These are phyloP conservation scores for Chlorella sorokiniana DNA, from an alignment of 139 green algal species.

Conservation along the genomic window DNA sequence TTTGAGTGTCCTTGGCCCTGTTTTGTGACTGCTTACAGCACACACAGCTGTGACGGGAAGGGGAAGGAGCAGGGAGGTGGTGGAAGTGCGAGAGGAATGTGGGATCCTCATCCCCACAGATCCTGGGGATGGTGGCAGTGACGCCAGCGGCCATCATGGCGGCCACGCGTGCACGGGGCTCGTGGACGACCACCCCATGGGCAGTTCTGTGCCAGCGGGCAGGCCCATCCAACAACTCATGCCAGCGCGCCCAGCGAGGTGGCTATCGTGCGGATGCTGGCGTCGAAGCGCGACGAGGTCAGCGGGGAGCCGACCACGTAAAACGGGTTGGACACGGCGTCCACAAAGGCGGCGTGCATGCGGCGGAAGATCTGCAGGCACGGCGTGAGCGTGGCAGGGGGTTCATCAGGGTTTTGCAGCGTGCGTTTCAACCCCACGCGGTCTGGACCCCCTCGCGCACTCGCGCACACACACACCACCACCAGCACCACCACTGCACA, in stretches of 20 bases:
- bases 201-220: not conserved
- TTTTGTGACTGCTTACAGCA: not conserved
- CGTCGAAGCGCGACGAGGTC: constrained; percentile 43
- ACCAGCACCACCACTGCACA: constrained; percentile 23
- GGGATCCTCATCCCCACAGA: no score
- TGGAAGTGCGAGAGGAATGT: no score
- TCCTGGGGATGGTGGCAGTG: no score
- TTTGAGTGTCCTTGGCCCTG: not conserved
- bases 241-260: not conserved
- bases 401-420: not conserved
- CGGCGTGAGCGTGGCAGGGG: not conserved
- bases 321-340: constrained; percentile 87
- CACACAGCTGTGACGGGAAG: no score
- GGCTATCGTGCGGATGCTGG: constrained; percentile 43
- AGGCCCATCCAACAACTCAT: not conserved
- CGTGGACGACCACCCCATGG: not conserved
- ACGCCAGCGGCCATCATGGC: no score
- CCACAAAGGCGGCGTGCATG: constrained; percentile 78
- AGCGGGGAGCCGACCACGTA: constrained; percentile 54
- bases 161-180: no score
- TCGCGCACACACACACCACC: not conserved
- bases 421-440: not conserved
- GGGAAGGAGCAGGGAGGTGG: no score
- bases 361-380: constrained; percentile 69
- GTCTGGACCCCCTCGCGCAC: no score